Evolutionary conservation across 768 basidiomycete genomes (phyloP).

Genomic region (Tricholoma furcatifolium): DNA sequence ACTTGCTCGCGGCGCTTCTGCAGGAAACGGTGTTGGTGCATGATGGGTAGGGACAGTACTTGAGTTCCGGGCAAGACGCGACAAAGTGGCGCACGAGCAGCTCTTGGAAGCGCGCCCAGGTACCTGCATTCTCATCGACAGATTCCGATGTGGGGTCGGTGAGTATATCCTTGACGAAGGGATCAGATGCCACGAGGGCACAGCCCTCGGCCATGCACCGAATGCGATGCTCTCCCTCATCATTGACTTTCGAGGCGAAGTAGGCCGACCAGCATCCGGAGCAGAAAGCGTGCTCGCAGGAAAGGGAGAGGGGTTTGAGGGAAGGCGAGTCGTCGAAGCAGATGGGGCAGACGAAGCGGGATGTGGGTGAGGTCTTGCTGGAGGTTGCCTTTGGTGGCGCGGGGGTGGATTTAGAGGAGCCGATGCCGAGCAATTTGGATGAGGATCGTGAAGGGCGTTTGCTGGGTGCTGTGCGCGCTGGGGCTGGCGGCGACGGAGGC

Average conservation of each 20-base stretch:
- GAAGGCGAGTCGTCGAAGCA: constrained; percentile 79
- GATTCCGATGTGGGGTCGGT: constrained; percentile 22
- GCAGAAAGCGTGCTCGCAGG: constrained; percentile 87
- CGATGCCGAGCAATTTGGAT: constrained; percentile 35
- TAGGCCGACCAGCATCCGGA: constrained; percentile 83
- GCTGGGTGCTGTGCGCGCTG: constrained; percentile 29
- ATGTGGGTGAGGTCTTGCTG: constrained; percentile 28
- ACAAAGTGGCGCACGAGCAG: constrained; percentile 91
- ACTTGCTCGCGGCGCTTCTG: constrained; percentile 72
- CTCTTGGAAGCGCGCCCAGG: constrained; percentile 76
- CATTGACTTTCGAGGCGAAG: constrained; percentile 74
- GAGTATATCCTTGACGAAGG: constrained; percentile 58
- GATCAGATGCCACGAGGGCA: constrained; percentile 59
- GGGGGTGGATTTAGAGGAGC: constrained; percentile 25
- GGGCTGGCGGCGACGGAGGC: constrained; percentile 34
- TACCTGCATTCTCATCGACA: constrained; percentile 44
- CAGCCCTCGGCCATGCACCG: constrained; percentile 84
- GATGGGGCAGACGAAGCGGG: constrained; percentile 84
- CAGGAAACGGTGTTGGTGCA: constrained; percentile 96
- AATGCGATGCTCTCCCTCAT: constrained; percentile 72
- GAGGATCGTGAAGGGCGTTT: constrained; percentile 36
- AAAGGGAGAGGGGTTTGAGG: constrained; percentile 63
- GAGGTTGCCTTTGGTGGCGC: constrained; percentile 27
- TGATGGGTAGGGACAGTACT: constrained; percentile 93
- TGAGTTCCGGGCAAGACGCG: constrained; percentile 73